Evolutionary conservation across 2,329 filamentous ascomycete genomes (phyloP), one percentile per base, ranked within the genome.

Genomic region (Exophiala sp.): DNA sequence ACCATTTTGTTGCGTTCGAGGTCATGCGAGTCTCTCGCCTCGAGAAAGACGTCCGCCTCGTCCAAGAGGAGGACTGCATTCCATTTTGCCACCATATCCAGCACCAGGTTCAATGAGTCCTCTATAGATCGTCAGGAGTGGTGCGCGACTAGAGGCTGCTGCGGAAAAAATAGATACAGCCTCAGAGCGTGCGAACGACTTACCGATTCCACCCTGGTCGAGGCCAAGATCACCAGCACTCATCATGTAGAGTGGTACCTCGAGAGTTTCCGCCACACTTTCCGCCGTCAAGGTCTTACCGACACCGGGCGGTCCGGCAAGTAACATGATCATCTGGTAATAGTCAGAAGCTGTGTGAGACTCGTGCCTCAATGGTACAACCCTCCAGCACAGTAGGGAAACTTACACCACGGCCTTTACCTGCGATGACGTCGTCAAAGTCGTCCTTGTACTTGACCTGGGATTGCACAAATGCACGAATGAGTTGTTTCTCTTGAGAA

Each of bases 211-310:
- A 1, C 62, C 52, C 0, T 75, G 71, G 34, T 73, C 68, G 9
- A 72, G 69, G 12, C 78, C 78, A 0, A 81, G 69, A 50, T 81
- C 78, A 8, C 76, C 77, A 2, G 74, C 71, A 24, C 70, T 74
- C 69, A 81, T 74, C 47, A 72, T 68, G 61, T 76, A 80, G 0
- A 82, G 66, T 1, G 78, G 78, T 1, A 75, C 74, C 32, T 72
- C 68, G 71, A 79, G 77, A 47, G 74, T 67, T 53, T 80, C 78
- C 1, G 78, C 77, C 18, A 78, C 71, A 52, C 70, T 72, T 59
- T 79, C 77, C 5, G 74, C 75, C 3, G 77, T 79, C 20, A 78
- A 62, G 0, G 79, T 82, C 66, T 82, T 82, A 11, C 78, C 79
- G 1, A 79, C 76, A 2, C 79, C 79, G 0, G 78, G 78, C 0